Percentiles rank a stretch among this genome's conserved stretches.
phyloP scores from a whole-genome alignment of 208 protist species.

The Plasmodiophora brassicae region DNA sequence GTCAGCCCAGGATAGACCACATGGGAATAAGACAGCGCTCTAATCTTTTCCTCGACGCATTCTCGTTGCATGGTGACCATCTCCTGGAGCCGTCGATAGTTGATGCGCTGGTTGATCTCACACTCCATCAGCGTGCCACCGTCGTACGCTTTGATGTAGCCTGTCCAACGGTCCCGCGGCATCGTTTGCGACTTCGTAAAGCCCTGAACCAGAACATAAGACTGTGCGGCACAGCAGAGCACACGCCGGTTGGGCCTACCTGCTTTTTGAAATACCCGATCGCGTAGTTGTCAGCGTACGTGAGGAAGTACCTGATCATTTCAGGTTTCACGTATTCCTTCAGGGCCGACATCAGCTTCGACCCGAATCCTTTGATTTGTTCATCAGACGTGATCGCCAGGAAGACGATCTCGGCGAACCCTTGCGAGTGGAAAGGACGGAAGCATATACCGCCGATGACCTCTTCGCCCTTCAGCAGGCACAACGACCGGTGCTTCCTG shows the following conservation, averaged over 20 bases:
- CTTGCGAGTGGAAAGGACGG: conserved; percentile 61
- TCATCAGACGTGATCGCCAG: conserved; percentile 67
- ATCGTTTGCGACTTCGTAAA: conserved; percentile 63
- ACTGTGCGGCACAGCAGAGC: no score
- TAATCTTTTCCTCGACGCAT: not conserved
- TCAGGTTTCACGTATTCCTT: conserved; percentile 61
- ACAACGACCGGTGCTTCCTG: conserved; percentile 37
- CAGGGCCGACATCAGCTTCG: conserved; percentile 69
- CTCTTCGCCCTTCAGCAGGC: not conserved
- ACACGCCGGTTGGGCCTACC: no score
- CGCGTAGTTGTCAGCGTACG: conserved; percentile 81
- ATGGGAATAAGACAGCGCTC: not conserved
- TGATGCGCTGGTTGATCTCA: conserved; percentile 59
- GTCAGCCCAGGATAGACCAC: not conserved
- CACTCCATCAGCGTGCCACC: conserved; percentile 75
- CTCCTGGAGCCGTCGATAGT: conserved; percentile 61
- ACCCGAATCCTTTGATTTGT: conserved; percentile 70
- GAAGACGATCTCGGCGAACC: conserved; percentile 78
- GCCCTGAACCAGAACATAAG: no score
- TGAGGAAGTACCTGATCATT: conserved; percentile 66
- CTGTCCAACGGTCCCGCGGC: conserved; percentile 60
- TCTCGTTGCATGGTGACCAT: conserved; percentile 58
- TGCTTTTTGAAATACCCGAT: conserved; percentile 82
- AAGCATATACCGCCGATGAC: conserved; percentile 76
- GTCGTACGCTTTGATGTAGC: conserved; percentile 82